Conservation (phyloP, 2,329 filamentous ascomycete genomes). For the Botrytis paeoniae region DNA sequence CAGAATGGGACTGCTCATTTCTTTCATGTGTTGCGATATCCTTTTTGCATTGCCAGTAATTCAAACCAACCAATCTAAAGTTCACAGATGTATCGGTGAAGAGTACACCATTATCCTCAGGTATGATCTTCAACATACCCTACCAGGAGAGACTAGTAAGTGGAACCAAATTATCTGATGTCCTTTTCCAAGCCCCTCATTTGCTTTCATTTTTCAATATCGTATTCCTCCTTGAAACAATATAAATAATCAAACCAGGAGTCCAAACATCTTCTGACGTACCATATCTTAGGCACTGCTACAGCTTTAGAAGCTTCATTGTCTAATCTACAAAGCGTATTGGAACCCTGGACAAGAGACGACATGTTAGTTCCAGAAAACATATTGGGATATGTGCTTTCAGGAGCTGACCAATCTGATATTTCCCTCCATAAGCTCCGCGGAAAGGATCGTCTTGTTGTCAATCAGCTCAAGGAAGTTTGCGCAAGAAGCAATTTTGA, state of each 20-base stretch:
- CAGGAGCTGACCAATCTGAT: neutral
- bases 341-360: neutral
- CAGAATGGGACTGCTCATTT: neutral
- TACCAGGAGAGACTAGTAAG: neutral
- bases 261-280: neutral
- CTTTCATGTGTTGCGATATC: neutral
- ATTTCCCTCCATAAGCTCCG: neutral
- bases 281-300: neutral
- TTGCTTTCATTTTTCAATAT: neutral
- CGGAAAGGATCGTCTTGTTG: neutral
- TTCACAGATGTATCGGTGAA: neutral
- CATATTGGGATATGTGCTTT: neutral
- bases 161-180: neutral
- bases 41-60: neutral
- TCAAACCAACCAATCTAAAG: neutral
- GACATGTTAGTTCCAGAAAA: neutral
- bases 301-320: neutral
- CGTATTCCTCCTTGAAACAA: neutral
- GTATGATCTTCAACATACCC: neutral
- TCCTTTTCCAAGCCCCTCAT: neutral
- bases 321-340: neutral
- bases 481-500: neutral
- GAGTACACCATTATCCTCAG: neutral
- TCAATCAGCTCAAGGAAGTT: neutral
- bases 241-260: neutral